phyloP scores from a whole-genome alignment of 441 rosid species.

The Euphorbia celastroides region DNA sequence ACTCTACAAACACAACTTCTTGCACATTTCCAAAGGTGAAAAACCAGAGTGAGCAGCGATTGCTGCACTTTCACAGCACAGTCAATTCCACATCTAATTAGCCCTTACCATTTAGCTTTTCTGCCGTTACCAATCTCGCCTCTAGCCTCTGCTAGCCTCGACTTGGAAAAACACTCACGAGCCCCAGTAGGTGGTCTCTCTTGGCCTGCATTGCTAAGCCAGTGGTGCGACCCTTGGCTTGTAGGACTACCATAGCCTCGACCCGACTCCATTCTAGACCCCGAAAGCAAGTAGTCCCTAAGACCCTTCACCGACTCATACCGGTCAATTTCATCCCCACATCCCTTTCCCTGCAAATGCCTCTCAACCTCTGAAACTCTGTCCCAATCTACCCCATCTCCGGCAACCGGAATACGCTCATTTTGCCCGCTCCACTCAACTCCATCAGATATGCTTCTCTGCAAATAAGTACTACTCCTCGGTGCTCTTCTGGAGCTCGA shows the following conservation, averaged over 20 bases:
- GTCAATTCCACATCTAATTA: conserved; percentile 6
- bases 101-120: conserved; percentile 58
- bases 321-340: conserved; percentile 54
- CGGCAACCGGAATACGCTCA: conserved; percentile 42
- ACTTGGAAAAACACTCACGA: conserved; percentile 47
- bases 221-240: conserved; percentile 26
- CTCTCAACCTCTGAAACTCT: conserved; percentile 44
- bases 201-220: conserved; percentile 25
- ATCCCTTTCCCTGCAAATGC: conserved; percentile 38
- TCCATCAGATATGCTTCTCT: conserved; percentile 81
- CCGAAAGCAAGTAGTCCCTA: conserved; percentile 55
- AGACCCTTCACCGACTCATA: conserved; percentile 57
- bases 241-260: conserved; percentile 53
- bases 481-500: conserved; percentile 47
- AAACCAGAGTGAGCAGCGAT: conserved; percentile 14
- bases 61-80: conserved; percentile 17
- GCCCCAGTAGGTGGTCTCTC: conserved; percentile 51
- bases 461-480: conserved; percentile 56
- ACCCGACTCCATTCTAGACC: conserved; percentile 44
- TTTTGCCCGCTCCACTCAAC: conserved; percentile 61
- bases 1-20: conserved; percentile 14
- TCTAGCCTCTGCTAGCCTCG: conserved; percentile 54
- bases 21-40: conserved; percentile 4
- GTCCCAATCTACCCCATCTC: conserved; percentile 54
- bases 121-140: conserved; percentile 48